Base-by-base conservation (phyloP, 352 stramenopile genomes). In the Peronosclerospora sorghi region DNA sequence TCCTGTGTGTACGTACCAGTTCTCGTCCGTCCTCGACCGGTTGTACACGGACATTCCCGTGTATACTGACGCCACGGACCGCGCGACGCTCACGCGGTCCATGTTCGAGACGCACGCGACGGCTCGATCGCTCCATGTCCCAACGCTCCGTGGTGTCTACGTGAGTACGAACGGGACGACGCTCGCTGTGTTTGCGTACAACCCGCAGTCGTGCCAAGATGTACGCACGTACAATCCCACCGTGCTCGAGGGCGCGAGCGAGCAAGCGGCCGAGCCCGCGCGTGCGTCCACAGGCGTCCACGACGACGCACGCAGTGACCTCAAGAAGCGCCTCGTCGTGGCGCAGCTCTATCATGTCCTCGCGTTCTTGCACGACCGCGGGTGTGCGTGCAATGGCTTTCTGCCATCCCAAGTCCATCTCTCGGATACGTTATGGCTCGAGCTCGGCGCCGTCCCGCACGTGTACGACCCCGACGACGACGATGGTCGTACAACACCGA, bases 221-320 rank as follows among this genome's bases (percentile, higher is more conserved):
- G 62, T 88, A 26, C 59, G 86, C 35, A 81, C 78, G 45, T 85
- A 83, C 44, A 87, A 88, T 51, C 65, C 51, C 7, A 58, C 64
- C 12, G 44, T 83, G 21, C 46, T 88, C 8, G 53, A 82, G 26
- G 60, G 64, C 5, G 9, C 17, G 59, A 57, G 9, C 6, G 30
- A 36, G 14, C 14, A 38, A 8, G 17, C n/a, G n/a, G n/a, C n/a
- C n/a, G n/a, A n/a, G n/a, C n/a, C n/a, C n/a, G n/a, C n/a, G n/a
- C n/a, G n/a, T n/a, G n/a, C n/a, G n/a, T n/a, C n/a, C 9, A 30
- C 10, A 6, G 26, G 10, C 10, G 26, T 30, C 26, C 26, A 30
- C 47, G 23, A 13, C 5, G 48, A 68, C 21, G 45, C 57, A 18
- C 48, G 80, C 0, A 54, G 56, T 14, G 74, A 87, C 40, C 35